These are phyloP conservation scores for Oryza punctata DNA, from an alignment of 176 grass and related monocot species.

Conservation along the genomic window DNA sequence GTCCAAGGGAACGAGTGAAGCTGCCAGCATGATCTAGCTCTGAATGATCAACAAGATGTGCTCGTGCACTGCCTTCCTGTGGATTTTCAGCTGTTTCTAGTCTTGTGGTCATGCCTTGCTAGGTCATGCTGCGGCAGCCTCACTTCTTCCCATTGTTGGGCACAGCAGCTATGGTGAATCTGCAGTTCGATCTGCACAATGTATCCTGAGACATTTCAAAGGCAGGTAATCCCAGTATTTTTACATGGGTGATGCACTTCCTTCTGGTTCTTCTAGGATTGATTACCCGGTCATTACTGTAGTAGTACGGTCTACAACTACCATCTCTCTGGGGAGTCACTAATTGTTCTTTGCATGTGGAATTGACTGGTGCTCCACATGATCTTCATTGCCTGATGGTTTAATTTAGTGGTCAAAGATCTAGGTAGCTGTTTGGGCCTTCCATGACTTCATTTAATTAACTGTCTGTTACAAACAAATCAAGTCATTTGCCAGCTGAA, in stretches of 20 bases:
- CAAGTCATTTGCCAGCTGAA: neutral
- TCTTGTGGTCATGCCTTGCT: constrained; percentile 64
- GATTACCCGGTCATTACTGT: neutral
- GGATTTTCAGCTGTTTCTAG: neutral
- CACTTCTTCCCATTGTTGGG: constrained; percentile 86
- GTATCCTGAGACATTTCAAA: neutral
- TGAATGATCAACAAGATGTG: constrained; percentile 41
- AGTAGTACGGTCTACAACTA: neutral
- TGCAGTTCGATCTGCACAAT: neutral
- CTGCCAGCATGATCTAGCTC: constrained; percentile 99
- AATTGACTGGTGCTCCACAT: neutral
- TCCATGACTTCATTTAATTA: neutral
- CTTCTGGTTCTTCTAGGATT: neutral
- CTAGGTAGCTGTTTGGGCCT: neutral
- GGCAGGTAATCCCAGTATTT: constrained; percentile 1
- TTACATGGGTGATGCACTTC: neutral
- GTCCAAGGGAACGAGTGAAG: constrained; percentile 96
- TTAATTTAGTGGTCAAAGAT: neutral
- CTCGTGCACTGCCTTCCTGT: neutral
- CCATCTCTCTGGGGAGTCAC: neutral
- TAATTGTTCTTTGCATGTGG: neutral
- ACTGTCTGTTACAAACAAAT: neutral
- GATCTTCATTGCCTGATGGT: neutral
- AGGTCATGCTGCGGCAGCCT: constrained; percentile 99
- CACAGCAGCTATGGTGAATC: constrained; percentile 12